Conservation (phyloP, 768 basidiomycete genomes). For the Gloeophyllum trabeum region DNA sequence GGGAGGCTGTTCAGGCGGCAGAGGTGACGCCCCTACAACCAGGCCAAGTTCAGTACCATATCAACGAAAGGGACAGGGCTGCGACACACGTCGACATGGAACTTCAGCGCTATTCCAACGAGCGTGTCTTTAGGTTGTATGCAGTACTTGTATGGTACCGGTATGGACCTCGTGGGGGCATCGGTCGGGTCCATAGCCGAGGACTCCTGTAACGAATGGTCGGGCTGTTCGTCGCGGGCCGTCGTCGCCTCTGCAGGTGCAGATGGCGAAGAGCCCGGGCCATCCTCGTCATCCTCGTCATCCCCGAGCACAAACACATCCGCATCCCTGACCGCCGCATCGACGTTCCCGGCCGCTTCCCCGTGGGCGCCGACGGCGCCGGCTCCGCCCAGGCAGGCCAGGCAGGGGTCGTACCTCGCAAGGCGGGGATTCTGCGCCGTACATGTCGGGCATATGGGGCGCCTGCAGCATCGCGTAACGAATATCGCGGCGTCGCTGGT, state of each 20-base stretch:
- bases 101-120: conserved; percentile 50
- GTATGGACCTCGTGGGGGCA: neutral
- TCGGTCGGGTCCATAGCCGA: neutral
- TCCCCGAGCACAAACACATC: conserved; percentile 59
- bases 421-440: conserved; percentile 50
- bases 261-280: conserved; percentile 12
- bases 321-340: conserved; percentile 47
- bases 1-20: conserved; percentile 62
- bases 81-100: conserved; percentile 46
- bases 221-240: no score
- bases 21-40: conserved; percentile 38
- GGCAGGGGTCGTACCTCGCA: conserved; percentile 58
- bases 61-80: neutral
- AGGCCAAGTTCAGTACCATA: conserved; percentile 2
- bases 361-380: conserved; percentile 20
- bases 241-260: neutral
- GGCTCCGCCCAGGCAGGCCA: conserved; percentile 54
- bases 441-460: conserved; percentile 56
- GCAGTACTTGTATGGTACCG: conserved; percentile 29
- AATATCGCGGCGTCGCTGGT: conserved; percentile 18
- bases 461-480: conserved; percentile 51
- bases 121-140: conserved; percentile 49
- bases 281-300: conserved; percentile 41
- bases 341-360: conserved; percentile 23
- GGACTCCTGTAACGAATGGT: neutral